Conservation (phyloP, 2,329 filamentous ascomycete species). For the Clarireedia paspali region DNA sequence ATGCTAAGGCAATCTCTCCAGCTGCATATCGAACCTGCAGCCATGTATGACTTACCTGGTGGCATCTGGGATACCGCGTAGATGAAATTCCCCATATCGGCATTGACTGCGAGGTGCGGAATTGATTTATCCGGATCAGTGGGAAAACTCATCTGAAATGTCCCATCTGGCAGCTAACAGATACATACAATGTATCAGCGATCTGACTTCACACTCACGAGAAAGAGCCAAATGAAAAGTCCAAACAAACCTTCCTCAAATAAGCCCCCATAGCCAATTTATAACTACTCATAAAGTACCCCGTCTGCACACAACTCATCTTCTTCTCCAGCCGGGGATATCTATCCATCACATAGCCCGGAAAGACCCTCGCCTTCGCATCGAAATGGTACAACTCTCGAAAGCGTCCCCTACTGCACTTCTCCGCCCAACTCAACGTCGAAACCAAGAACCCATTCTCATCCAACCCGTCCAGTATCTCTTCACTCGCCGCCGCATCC, state of each 20-base stretch:
- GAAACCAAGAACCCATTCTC: not conserved
- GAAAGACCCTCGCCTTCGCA: constrained; percentile 39
- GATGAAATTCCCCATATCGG: constrained; percentile 32
- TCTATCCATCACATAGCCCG: constrained; percentile 29
- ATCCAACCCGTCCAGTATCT: constrained; percentile 32
- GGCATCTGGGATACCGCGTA: constrained; percentile 23
- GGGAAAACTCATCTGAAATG: constrained; percentile 40
- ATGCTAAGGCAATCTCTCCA: constrained; percentile 16
- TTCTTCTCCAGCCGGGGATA: constrained; percentile 40
- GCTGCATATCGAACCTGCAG: constrained; percentile 11
- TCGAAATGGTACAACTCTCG: constrained; percentile 45
- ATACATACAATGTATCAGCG: not conserved
- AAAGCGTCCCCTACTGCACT: constrained; percentile 38
- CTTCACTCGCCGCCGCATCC: constrained; percentile 40
- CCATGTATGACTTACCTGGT: constrained; percentile 18
- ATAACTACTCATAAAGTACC: constrained; percentile 35
- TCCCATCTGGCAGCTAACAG: constrained; percentile 33
- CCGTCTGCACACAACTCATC: constrained; percentile 36
- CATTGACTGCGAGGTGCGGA: constrained; percentile 36
- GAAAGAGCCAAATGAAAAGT: not conserved
- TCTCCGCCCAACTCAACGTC: constrained; percentile 39
- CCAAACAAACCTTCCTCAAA: constrained; percentile 36
- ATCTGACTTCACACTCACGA: not conserved
- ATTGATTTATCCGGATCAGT: constrained; percentile 32
- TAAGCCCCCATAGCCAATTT: constrained; percentile 39